A percentile compares a stretch with the other conserved stretches of the same genome.
phyloP scores from a whole-genome alignment of 805 yeast genomes.

The Hanseniaspora singularis region DNA sequence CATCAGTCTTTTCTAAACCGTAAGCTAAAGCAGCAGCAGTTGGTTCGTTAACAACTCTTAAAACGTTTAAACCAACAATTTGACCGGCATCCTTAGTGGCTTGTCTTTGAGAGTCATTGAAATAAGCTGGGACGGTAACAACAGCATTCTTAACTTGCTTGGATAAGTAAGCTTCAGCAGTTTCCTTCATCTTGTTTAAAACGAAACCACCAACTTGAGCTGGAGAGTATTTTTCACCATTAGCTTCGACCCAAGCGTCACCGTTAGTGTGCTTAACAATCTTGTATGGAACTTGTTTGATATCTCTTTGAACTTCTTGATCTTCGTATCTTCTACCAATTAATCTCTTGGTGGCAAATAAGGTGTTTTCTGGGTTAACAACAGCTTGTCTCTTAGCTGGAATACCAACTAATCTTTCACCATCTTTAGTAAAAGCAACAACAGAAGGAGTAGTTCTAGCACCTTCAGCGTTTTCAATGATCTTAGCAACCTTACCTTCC shows the following conservation, averaged over 20 bases:
- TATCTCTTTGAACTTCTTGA: constrained; percentile 79
- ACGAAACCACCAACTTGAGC: constrained; percentile 92
- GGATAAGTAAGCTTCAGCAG: constrained; percentile 86
- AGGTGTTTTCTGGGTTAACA: constrained; percentile 85
- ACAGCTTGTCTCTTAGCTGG: constrained; percentile 96
- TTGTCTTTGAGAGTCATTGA: constrained; percentile 72
- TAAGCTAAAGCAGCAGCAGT: constrained; percentile 90
- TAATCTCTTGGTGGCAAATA: constrained; percentile 87
- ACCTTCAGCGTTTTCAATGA: constrained; percentile 74
- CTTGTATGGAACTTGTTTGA: constrained; percentile 78
- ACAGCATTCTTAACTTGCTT: constrained; percentile 81
- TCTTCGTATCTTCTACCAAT: constrained; percentile 90
- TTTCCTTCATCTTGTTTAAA: constrained; percentile 94
- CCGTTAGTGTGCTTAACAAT: constrained; percentile 84
- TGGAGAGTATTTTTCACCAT: constrained; percentile 81
- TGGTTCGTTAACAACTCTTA: constrained; percentile 74
- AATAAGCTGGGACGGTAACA: constrained; percentile 79
- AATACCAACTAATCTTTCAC: constrained; percentile 84
- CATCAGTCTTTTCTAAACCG: constrained; percentile 67
- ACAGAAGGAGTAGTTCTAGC: constrained; percentile 85
- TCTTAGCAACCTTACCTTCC: constrained; percentile 56
- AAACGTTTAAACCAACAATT: constrained; percentile 80
- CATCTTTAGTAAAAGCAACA: constrained; percentile 85
- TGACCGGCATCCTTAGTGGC: constrained; percentile 95
- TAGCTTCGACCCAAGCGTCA: constrained; percentile 91